A percentile compares a stretch with the other conserved stretches of the same genome.
phyloP scores from a whole-genome alignment of 2,329 filamentous ascomycete species.

The Colletotrichum destructivum region DNA sequence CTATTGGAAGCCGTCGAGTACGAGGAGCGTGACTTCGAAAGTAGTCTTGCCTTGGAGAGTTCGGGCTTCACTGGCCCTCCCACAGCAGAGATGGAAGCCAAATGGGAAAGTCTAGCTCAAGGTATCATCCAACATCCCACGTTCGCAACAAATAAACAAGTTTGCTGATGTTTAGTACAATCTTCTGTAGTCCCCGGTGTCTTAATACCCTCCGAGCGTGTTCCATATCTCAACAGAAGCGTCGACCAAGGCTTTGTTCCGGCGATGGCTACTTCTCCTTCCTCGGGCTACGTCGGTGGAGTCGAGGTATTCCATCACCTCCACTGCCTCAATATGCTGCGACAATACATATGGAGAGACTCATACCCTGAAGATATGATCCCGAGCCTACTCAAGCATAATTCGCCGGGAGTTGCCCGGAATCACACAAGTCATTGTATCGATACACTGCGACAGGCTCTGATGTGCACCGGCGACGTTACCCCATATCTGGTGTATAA shows the following conservation, averaged over 20 bases:
- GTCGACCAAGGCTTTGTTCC: conserved; percentile 16
- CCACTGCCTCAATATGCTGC: conserved; percentile 19
- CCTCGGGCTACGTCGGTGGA: conserved; percentile 3
- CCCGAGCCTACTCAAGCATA: conserved; percentile 12
- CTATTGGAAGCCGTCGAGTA: conserved; percentile 23
- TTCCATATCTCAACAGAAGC: conserved; percentile 17
- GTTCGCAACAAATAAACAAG: no score
- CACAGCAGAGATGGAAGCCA: conserved; percentile 25
- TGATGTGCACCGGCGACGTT: conserved; percentile 19
- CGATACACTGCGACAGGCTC: conserved; percentile 15
- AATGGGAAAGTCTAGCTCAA: background rate
- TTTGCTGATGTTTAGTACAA: no score
- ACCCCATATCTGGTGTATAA: conserved; percentile 16
- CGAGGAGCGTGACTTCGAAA: conserved; percentile 15
- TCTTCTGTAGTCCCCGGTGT: conserved; percentile 4
- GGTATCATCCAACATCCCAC: background rate
- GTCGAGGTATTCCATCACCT: conserved; percentile 25
- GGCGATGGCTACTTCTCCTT: background rate
- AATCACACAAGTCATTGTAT: conserved; percentile 18
- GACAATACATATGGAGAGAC: conserved; percentile 24
- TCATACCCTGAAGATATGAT: conserved; percentile 13
- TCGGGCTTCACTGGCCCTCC: conserved; percentile 19
- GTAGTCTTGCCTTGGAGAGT: background rate
- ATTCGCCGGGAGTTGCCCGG: conserved; percentile 8
- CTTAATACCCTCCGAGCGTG: conserved; percentile 14